Evolutionary conservation across 1,139 yeast genomes (phyloP), one percentile per base, ranked within the genome.

Genomic region (Wickerhamomyces sp.): DNA sequence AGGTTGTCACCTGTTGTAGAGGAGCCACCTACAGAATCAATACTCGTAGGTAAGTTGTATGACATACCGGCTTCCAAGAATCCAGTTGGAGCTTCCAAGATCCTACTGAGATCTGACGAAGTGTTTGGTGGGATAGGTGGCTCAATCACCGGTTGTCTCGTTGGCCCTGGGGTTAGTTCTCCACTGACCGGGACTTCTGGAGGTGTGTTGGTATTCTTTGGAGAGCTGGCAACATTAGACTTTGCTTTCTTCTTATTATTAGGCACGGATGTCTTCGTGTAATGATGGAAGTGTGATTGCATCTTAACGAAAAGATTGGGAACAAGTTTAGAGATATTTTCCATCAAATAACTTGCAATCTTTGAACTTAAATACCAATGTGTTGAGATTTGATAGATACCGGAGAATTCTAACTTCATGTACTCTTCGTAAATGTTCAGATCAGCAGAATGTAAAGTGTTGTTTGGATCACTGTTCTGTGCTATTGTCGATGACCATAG

Each of bases 331-430:
- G 52, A 48, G 10, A 61, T 45, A 5, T 61, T 66, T 16, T 70
- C 75, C 40, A 66, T 54, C 18, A 71, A 62, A 43, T 71, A 72
- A 23, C 55, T 59, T 7, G 66, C 64, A 32, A 71, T 51, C 41
- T 68, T 70, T 2, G 68, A 64, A n/a, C 75, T 66, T 23, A 71
- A 48, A 15, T 62, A 60, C 72, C 75, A 71, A 42, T 70, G 75
- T 14, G 61, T 48, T 1, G 74, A 66, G 19, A 70, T 68, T 33
- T 70, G 70, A 33, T 61, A 62, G 13, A 68, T 65, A 5, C 74
- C 72, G 5, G 68, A 66, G 10, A 70, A 52, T 24, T 70, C 70
- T 20, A 71, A 52, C 42, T 66, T 67, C 43, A 71, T 64, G 40
- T 68, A 69, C 41, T 70, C 73, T n/a, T 67, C 61, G 42, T 65